Evolutionary conservation across 257 asterid genomes (phyloP).

Genomic region (Solanum verrucosum): DNA sequence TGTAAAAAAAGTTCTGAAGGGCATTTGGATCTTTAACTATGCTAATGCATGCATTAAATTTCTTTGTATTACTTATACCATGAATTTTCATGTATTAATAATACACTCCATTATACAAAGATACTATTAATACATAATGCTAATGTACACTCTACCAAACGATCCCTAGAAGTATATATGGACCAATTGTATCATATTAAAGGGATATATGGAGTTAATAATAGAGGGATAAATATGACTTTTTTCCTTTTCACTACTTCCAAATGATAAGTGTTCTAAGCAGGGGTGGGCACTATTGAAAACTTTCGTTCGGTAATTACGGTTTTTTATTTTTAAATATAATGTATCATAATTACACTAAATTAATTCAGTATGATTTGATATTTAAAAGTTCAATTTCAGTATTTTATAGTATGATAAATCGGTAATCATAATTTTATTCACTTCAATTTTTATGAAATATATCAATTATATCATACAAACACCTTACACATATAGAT

Average conservation of each 20-base stretch:
- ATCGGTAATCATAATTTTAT: not conserved
- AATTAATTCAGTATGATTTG: not conserved
- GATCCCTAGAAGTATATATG: not conserved
- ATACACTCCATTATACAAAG: not conserved
- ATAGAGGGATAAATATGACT: not conserved
- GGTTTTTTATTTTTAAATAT: too few relatives aligned
- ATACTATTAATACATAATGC: not conserved
- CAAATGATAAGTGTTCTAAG: not conserved
- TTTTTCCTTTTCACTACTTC: not conserved
- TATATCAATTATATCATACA: not conserved
- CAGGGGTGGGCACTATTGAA: not conserved
- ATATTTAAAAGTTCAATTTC: too few relatives aligned
- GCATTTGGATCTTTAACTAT: not conserved
- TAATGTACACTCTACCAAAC: not conserved
- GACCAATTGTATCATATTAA: not conserved
- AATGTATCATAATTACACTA: not conserved
- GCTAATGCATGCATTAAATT: not conserved
- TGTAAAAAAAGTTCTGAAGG: not conserved
- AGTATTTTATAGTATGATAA: not conserved
- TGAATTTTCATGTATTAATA: not conserved
- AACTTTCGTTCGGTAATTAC: not conserved
- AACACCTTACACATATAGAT: not conserved
- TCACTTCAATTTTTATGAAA: too few relatives aligned
- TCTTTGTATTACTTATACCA: not conserved
- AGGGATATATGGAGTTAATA: not conserved